Conservation (phyloP, 164 flowering plant species). For the Tetracentron sinense region DNA sequence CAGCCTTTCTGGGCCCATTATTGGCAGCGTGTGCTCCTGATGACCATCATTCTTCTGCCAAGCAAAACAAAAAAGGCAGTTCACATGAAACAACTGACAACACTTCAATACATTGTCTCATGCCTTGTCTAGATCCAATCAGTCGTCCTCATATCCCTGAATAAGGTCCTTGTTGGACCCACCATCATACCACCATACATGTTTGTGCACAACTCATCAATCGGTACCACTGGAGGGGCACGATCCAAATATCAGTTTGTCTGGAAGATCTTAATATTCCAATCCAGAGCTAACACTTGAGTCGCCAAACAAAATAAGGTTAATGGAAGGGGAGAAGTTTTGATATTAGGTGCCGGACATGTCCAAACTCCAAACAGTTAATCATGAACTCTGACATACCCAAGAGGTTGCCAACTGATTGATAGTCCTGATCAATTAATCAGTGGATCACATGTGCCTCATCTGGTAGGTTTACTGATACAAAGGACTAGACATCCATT, state of each 20-base stretch:
- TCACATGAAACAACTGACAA: background rate
- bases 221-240: background rate
- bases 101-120: no score
- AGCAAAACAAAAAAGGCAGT: slow-evolving; percentile 4
- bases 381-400: no score
- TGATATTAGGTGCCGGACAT: background rate
- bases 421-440: background rate
- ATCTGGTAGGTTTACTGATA: background rate
- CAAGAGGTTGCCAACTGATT: background rate
- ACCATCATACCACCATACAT: no score
- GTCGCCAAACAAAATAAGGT: no score
- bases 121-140: no score
- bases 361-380: no score
- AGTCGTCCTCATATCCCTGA: no score
- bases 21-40: slow-evolving; percentile 93
- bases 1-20: slow-evolving; percentile 97
- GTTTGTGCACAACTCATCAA: background rate
- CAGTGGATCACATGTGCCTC: background rate
- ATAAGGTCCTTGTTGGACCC: no score
- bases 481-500: background rate
- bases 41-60: slow-evolving; percentile 68
- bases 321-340: no score
- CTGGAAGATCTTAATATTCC: no score
- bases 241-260: no score
- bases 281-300: no score